phyloP scores from a whole-genome alignment of 2,329 filamentous ascomycete genomes.

The Aureobasidium mangrovei region DNA sequence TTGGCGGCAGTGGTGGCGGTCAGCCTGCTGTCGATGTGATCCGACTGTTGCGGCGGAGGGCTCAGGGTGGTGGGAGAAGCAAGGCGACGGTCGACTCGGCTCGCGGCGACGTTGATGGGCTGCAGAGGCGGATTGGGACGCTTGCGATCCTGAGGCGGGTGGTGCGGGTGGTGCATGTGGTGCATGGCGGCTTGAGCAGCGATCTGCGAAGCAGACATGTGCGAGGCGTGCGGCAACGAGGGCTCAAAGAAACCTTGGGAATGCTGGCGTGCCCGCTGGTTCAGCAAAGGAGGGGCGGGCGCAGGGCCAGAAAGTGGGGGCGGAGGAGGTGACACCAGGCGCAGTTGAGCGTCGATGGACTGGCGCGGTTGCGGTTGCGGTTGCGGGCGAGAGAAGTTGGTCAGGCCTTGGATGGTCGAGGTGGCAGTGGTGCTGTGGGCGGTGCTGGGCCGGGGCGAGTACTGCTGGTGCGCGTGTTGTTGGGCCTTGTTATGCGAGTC shows the following conservation, averaged over 20 bases:
- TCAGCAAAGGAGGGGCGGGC: conserved; percentile 25
- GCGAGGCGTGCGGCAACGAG: conserved; percentile 47
- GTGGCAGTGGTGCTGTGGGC: conserved; percentile 2
- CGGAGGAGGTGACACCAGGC: conserved; percentile 15
- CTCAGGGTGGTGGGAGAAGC: conserved; percentile 8
- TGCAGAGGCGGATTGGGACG: conserved; percentile 66
- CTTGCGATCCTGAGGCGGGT: conserved; percentile 41
- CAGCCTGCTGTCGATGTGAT: conserved; percentile 21
- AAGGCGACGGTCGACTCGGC: conserved; percentile 12
- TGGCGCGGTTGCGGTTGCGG: conserved; percentile 20
- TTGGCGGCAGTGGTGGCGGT: conserved; percentile 65
- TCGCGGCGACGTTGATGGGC: conserved; percentile 31
- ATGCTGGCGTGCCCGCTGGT: conserved; percentile 57
- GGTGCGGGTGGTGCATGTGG: conserved; percentile 23
- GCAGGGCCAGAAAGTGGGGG: neutral
- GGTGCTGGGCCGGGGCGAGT: neutral
- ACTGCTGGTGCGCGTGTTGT: neutral
- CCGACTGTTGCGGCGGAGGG: neutral
- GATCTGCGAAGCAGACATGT: conserved; percentile 61
- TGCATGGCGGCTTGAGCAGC: conserved; percentile 71
- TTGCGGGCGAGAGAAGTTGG: conserved; percentile 25
- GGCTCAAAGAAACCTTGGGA: conserved; percentile 71
- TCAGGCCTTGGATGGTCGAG: neutral
- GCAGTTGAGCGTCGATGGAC: conserved; percentile 26
- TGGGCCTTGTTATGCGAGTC: neutral